A percentile compares a stretch with the other conserved stretches of the same genome.
Conservation (phyloP, 495 filamentous ascomycete genomes). For the Peziza echinospora region DNA sequence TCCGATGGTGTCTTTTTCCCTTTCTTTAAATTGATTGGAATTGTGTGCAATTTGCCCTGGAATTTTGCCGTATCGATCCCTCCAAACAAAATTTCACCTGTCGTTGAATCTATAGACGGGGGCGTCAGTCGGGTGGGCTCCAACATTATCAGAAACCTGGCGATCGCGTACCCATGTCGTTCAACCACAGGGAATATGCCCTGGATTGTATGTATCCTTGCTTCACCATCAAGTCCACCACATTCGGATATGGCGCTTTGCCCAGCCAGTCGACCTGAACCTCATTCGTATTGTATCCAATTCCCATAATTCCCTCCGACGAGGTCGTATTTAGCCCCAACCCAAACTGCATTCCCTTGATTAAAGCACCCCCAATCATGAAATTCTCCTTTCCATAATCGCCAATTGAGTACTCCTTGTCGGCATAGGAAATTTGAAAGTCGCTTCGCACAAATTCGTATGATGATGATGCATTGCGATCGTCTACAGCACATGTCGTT, state of each 20-base stretch:
- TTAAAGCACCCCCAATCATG: constrained; percentile 35
- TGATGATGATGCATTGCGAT: constrained; percentile 56
- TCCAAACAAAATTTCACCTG: constrained; percentile 74
- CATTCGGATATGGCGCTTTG: constrained; percentile 45
- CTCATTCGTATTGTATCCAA: constrained; percentile 73
- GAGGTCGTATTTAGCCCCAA: constrained; percentile 57
- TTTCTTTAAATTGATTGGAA: constrained; percentile 46
- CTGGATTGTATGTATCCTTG: constrained; percentile 51
- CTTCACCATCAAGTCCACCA: constrained; percentile 52
- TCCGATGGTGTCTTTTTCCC: constrained; percentile 35
- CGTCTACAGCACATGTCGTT: constrained; percentile 2
- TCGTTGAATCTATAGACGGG: constrained; percentile 11
- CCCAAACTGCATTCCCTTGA: constrained; percentile 62
- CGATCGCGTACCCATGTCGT: constrained; percentile 51
- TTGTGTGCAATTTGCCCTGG: constrained; percentile 42
- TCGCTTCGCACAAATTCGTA: constrained; percentile 51
- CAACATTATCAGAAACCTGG: background rate
- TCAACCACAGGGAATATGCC: constrained; percentile 78
- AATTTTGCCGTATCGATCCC: constrained; percentile 74
- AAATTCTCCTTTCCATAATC: constrained; percentile 72
- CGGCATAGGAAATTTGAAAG: constrained; percentile 86
- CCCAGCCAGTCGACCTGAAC: constrained; percentile 45
- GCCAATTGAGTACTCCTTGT: constrained; percentile 57
- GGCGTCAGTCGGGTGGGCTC: background rate
- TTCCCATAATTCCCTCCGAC: constrained; percentile 62